These are phyloP conservation scores for Neurospora intermedia DNA, from an alignment of 495 filamentous ascomycete species.

Conservation along the genomic window DNA sequence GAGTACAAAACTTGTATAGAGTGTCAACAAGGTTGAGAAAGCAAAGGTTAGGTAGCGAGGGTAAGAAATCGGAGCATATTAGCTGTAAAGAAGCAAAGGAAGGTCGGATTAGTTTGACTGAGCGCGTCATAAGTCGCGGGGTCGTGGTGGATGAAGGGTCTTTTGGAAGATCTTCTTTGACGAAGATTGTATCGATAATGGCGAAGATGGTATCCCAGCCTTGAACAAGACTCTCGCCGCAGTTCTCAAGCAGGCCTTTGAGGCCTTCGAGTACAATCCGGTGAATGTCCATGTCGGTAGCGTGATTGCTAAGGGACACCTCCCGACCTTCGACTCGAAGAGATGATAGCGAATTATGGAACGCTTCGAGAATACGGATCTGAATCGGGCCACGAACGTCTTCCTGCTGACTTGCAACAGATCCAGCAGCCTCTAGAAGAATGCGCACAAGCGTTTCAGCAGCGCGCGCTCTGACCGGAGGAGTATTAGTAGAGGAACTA, in stretches of 20 bases:
- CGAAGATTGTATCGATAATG: slow-evolving; percentile 76
- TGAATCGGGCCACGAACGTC: slow-evolving; percentile 50
- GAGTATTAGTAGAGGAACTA: slow-evolving; percentile 40
- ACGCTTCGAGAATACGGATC: slow-evolving; percentile 55
- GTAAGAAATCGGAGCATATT: slow-evolving; percentile 87
- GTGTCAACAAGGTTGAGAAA: slow-evolving; percentile 79
- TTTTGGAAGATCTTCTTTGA: slow-evolving; percentile 24
- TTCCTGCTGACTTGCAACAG: slow-evolving; percentile 36
- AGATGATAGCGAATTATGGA: slow-evolving; percentile 45
- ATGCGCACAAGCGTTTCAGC: slow-evolving; percentile 66
- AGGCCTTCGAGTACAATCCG: slow-evolving; percentile 70
- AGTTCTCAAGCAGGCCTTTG: slow-evolving; percentile 74
- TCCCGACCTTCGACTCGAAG: slow-evolving; percentile 34
- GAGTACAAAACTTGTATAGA: slow-evolving; percentile 74
- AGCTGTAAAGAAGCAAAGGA: slow-evolving; percentile 84
- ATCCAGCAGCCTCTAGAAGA: slow-evolving; percentile 51
- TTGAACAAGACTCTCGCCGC: slow-evolving; percentile 67
- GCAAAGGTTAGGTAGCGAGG: slow-evolving; percentile 64
- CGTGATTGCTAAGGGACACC: slow-evolving; percentile 39
- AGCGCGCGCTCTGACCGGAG: slow-evolving; percentile 57
- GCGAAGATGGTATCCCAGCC: slow-evolving; percentile 83
- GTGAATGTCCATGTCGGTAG: slow-evolving; percentile 71
- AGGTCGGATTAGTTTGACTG: slow-evolving; percentile 64
- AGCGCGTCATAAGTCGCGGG: slow-evolving; percentile 40
- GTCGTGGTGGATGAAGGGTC: slow-evolving; percentile 11